Evolutionary conservation across 176 grass and related monocot genomes (phyloP).

Genomic region (Oryza australiensis): DNA sequence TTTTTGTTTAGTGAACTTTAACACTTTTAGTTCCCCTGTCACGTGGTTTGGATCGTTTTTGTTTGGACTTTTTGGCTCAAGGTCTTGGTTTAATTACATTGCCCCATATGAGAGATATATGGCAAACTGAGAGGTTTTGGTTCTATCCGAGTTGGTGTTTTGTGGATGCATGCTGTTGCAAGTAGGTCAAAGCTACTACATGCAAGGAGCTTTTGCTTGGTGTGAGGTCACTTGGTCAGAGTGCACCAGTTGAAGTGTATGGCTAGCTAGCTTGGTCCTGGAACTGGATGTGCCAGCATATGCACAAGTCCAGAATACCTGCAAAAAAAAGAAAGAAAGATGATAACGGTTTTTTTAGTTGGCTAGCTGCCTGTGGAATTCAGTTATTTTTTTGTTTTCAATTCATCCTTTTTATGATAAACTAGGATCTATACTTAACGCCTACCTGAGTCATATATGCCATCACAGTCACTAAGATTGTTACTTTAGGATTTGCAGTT

Average conservation of each 20-base stretch:
- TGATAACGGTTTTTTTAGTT: slow-evolving; percentile 2
- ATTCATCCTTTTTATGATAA: background rate
- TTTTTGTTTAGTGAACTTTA: slow-evolving; percentile 13
- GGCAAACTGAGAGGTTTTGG: background rate
- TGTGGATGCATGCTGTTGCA: slow-evolving; percentile 1
- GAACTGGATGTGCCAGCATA: background rate
- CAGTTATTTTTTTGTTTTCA: too few species aligned
- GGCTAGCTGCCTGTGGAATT: background rate
- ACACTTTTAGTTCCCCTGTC: background rate
- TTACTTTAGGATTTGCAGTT: background rate
- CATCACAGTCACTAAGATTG: background rate
- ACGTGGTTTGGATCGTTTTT: slow-evolving; percentile 17
- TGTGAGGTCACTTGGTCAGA: slow-evolving; percentile 45
- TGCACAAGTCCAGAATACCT: background rate
- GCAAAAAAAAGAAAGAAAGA: background rate
- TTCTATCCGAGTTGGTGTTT: background rate
- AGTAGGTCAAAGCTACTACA: slow-evolving; percentile 32
- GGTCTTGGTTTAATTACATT: background rate
- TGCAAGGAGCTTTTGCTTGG: background rate
- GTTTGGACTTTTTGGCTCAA: background rate
- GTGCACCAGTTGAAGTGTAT: background rate
- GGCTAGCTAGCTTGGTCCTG: background rate
- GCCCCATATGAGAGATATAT: background rate
- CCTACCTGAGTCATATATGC: background rate
- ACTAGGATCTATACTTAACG: too few species aligned